These are phyloP conservation scores for Yamadazyma akitaensis DNA, from an alignment of 805 yeast species.

Conservation along the genomic window DNA sequence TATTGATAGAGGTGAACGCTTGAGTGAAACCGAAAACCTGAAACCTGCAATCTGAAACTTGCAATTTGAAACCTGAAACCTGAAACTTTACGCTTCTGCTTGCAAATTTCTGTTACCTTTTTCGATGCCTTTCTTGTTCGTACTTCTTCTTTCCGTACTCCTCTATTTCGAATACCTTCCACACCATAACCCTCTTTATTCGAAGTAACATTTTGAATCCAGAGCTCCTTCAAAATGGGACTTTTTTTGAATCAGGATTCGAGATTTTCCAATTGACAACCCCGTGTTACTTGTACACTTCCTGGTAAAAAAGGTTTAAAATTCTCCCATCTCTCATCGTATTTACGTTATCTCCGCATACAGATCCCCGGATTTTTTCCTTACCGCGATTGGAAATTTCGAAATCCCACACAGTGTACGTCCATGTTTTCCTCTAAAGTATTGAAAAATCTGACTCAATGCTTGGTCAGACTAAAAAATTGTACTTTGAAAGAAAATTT, in stretches of 20 bases:
- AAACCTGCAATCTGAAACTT: too few species aligned
- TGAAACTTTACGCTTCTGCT: too few species aligned
- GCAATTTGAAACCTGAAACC: too few species aligned
- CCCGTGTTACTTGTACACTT: too few species aligned
- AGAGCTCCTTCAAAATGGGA: background rate
- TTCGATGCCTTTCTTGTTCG: too few species aligned
- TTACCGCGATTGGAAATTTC: background rate
- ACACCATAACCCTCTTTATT: background rate
- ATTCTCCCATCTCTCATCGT: background rate
- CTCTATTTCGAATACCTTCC: background rate
- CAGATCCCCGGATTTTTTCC: background rate
- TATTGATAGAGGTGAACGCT: too few species aligned
- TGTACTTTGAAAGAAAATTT: conserved; percentile 11
- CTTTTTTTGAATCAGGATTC: too few species aligned
- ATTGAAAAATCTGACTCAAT: conserved; percentile 2
- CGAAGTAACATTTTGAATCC: background rate
- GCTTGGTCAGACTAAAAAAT: conserved; percentile 11
- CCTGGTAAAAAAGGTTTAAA: background rate
- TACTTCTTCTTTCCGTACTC: too few species aligned
- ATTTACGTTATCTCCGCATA: too few species aligned
- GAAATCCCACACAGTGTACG: background rate
- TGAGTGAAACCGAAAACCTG: background rate
- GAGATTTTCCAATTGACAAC: background rate
- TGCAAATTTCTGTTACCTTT: too few species aligned
- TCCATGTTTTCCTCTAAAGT: background rate